Evolutionary conservation across 2,329 filamentous ascomycete genomes (phyloP).

Genomic region (Colletotrichum australisinense): DNA sequence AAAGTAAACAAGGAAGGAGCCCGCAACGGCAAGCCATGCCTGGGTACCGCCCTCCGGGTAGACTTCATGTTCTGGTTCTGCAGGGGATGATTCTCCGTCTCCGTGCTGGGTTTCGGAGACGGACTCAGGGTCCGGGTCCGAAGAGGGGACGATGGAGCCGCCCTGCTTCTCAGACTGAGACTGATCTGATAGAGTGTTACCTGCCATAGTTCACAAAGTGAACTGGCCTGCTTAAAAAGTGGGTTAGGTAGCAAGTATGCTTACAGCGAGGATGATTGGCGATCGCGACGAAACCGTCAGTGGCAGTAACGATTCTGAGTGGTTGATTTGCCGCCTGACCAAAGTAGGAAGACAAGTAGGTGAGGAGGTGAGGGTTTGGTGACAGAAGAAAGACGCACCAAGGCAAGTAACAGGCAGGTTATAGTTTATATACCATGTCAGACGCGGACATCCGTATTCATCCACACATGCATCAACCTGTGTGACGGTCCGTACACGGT

Average conservation of each 20-base stretch:
- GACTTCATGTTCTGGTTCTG: not conserved
- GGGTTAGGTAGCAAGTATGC: not conserved
- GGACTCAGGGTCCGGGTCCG: not conserved
- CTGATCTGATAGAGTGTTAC: not conserved
- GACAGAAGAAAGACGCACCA: not conserved
- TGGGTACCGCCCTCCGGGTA: conserved; percentile 18
- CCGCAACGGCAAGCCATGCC: conserved; percentile 22
- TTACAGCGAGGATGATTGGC: not conserved
- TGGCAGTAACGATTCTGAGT: not conserved
- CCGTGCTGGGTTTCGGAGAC: not conserved
- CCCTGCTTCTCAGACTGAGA: not conserved
- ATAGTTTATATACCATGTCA: not conserved
- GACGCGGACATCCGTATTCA: not conserved
- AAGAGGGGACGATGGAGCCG: not conserved
- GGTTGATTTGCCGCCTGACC: not conserved
- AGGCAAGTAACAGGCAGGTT: not conserved
- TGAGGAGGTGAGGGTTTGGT: not conserved
- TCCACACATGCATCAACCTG: not conserved
- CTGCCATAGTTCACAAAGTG: not conserved
- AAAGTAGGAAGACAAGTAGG: not conserved
- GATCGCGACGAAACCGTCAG: not conserved
- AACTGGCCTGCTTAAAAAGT: not conserved
- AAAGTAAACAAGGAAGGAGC: not conserved
- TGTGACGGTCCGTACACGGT: not conserved
- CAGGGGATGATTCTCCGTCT: not conserved